phyloP scores from a whole-genome alignment of 106 monocot species.

The Gastrodia elata region DNA sequence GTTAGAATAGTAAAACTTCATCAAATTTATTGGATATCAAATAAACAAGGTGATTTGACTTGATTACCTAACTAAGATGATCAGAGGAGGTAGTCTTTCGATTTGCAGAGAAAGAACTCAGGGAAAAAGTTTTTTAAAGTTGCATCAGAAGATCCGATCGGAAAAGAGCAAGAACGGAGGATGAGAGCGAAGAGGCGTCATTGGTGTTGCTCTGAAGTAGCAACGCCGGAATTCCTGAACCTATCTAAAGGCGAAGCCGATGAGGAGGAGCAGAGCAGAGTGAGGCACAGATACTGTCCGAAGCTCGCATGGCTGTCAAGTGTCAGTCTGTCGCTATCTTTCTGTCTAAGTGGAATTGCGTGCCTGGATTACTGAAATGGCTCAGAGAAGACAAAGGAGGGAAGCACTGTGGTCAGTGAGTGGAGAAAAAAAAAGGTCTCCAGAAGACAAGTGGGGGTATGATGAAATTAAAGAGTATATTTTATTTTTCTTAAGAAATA shows the following conservation, averaged over 20 bases:
- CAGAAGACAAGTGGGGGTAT: too few species aligned
- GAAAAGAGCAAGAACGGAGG: neutral
- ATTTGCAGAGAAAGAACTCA: neutral
- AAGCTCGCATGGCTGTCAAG: neutral
- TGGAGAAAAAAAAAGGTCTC: neutral
- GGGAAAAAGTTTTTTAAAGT: neutral
- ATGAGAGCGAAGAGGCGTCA: neutral
- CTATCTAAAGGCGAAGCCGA: neutral
- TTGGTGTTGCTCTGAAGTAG: neutral
- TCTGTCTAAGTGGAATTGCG: too few species aligned
- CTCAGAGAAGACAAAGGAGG: neutral
- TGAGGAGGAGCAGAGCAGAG: neutral
- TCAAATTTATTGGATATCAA: neutral
- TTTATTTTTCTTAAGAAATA: too few species aligned
- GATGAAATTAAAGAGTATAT: too few species aligned
- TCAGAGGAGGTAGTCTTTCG: neutral
- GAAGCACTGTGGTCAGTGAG: neutral
- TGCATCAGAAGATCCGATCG: neutral
- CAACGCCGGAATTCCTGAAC: neutral
- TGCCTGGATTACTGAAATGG: too few species aligned
- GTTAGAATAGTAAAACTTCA: neutral
- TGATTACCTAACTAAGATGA: neutral
- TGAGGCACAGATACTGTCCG: neutral
- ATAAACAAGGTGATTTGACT: neutral
- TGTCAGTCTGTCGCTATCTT: constrained; percentile 6